Evolutionary conservation across 805 yeast species (phyloP).

Genomic region (Candida michaelii): DNA sequence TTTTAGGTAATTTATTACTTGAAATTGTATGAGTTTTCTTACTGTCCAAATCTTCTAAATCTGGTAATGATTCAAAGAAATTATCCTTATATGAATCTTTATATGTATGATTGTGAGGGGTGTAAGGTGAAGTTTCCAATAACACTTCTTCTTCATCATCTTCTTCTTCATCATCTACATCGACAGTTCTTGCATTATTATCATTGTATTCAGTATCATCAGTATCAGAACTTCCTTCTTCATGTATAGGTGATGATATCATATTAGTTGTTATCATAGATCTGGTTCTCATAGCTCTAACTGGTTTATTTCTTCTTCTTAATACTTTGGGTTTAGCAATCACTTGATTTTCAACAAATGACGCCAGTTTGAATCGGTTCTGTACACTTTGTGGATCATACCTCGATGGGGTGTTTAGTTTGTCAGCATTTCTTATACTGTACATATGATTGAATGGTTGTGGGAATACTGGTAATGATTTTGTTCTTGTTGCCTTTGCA

Average conservation of each 20-base stretch:
- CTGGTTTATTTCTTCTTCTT: constrained; percentile 26
- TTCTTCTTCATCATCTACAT: constrained; percentile 27
- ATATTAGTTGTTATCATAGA: constrained; percentile 37
- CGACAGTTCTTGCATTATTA: constrained; percentile 21
- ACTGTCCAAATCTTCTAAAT: constrained; percentile 44
- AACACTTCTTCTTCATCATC: constrained; percentile 25
- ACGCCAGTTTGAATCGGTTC: constrained; percentile 47
- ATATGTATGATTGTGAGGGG: constrained; percentile 36
- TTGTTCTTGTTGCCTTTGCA: constrained; percentile 44
- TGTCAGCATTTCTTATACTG: constrained; percentile 43
- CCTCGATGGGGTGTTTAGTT: constrained; percentile 34
- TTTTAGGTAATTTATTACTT: constrained; percentile 33
- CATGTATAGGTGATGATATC: constrained; percentile 43
- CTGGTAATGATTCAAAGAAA: constrained; percentile 41
- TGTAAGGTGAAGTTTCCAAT: constrained; percentile 35
- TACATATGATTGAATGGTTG: constrained; percentile 40
- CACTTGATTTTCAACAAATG: constrained; percentile 41
- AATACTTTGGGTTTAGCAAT: constrained; percentile 35
- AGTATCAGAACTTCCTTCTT: constrained; percentile 35
- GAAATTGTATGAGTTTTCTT: constrained; percentile 44
- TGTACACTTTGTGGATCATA: constrained; percentile 42
- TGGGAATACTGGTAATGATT: constrained; percentile 41
- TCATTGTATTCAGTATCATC: constrained; percentile 42
- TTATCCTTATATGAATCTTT: constrained; percentile 25
- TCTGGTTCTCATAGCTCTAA: constrained; percentile 42